Evolutionary conservation across 176 grass and related monocot species (phyloP), one percentile per base, ranked within the genome.

Genomic region (Juncus effusus): DNA sequence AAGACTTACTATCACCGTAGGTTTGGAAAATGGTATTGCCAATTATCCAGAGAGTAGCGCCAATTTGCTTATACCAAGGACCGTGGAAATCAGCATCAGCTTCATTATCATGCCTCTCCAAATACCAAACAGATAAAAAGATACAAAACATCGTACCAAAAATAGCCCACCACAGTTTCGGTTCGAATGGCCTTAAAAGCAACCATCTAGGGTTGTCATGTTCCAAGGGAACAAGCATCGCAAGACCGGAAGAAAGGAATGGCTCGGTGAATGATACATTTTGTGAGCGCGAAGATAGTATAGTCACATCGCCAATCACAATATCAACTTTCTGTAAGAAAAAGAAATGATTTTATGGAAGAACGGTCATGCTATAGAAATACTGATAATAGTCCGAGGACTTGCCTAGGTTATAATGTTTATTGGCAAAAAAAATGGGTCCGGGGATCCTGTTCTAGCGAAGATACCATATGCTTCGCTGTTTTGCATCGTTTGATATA

Each of bases 201-300:
- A 70, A 38, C 63, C 71, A 76, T 40, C 44, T 54, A 4, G 42
- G 61, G 19, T 14, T 19, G 13, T 75, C 44, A 4, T 5, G n/a
- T 69, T 56, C 56, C 4, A 70, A 3, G 1, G 72, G 72, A 38
- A 81, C 79, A 44, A 81, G 3, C 79, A 76, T 38, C 2, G 71
- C 51, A 1, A 82, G 73, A 4, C 73, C 73, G 12, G 79, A 82
- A n/a, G 50, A 47, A 7, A 82, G 12, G 13, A 62, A 76, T 42
- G 79, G 79, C n/a, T 64, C 57, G 0, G 79, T 82, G 42, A 82
- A 82, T 1, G 59, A 6, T 10, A 82, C 73, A 41, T 38, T 59
- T 7, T 38, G 13, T 2, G 40, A 62, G 3, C 79, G 58, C n/a
- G 47, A 38, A 7, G 73, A 13, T 1, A 82, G 16, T 10, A 77